Percentiles rank a stretch among this genome's conserved stretches.
Evolutionary conservation across 208 protist genomes (phyloP).

Genomic region (Crithidia expoeki): DNA sequence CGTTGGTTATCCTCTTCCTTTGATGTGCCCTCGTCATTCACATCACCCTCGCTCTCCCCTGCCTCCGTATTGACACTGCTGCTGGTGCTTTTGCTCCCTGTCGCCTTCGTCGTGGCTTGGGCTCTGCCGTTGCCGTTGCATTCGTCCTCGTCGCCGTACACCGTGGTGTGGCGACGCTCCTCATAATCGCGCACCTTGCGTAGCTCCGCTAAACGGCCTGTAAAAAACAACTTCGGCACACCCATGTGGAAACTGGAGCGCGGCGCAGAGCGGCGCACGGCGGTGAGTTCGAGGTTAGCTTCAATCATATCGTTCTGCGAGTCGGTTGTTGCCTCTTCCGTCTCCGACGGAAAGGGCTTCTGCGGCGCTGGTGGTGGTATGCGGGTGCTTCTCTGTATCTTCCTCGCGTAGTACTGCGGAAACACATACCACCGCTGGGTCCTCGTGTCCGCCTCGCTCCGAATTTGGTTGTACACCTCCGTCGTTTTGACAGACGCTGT

Average conservation of each 20-base stretch:
- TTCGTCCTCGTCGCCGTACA: not conserved
- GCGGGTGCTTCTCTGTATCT: not conserved
- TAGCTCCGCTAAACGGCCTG: constrained; percentile 29
- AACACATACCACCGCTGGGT: constrained; percentile 41
- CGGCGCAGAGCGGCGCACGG: not conserved
- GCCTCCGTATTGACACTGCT: not conserved
- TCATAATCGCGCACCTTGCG: constrained; percentile 6
- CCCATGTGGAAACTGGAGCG: not conserved
- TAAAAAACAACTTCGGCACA: constrained; percentile 41
- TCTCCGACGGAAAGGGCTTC: not conserved
- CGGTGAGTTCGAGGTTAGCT: not conserved
- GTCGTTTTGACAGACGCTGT: not conserved
- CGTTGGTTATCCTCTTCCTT: not conserved
- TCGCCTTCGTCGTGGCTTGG: too few species aligned
- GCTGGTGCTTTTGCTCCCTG: not conserved
- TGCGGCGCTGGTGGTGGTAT: not conserved
- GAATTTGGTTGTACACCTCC: constrained; percentile 16
- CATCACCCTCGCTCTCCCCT: not conserved
- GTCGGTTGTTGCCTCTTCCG: not conserved
- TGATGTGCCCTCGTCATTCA: not conserved
- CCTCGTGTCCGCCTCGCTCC: constrained; percentile 4
- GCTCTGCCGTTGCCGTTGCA: not conserved
- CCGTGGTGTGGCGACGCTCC: constrained; percentile 5
- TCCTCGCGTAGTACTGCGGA: constrained; percentile 32
- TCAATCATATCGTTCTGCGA: not conserved